Conservation (phyloP, 345 rosid species). For the Heritiera fomes region DNA sequence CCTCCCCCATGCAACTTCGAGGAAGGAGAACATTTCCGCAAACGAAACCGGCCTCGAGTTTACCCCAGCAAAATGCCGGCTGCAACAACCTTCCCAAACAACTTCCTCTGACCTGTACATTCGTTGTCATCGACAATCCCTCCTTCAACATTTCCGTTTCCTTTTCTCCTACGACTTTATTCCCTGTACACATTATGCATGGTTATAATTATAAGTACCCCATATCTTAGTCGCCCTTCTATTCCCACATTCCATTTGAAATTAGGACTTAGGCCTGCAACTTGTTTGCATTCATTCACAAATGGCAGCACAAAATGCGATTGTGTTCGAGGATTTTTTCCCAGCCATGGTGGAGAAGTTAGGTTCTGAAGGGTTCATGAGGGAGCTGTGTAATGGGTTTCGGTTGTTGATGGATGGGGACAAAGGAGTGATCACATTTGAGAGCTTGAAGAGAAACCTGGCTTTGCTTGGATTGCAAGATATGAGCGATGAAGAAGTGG, state of each 20-base stretch:
- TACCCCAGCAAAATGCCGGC: slow-evolving; percentile 16
- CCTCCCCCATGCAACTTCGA: slow-evolving; percentile 24
- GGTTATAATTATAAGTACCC: neutral
- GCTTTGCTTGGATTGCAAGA: slow-evolving; percentile 41
- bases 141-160: neutral
- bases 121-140: slow-evolving; percentile 12
- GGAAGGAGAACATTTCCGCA: slow-evolving; percentile 16
- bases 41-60: neutral
- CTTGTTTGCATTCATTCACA: neutral
- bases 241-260: neutral
- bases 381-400: slow-evolving; percentile 54
- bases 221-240: neutral
- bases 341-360: slow-evolving; percentile 57
- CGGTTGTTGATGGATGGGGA: slow-evolving; percentile 47
- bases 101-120: slow-evolving; percentile 20
- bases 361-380: slow-evolving; percentile 59
- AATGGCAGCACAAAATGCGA: neutral
- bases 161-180: neutral
- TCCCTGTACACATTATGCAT: neutral
- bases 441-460: slow-evolving; percentile 56
- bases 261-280: neutral
- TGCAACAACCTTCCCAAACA: slow-evolving; percentile 24
- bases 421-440: slow-evolving; percentile 47
- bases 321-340: slow-evolving; percentile 53
- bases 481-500: slow-evolving; percentile 50